These are phyloP conservation scores for Globisporangium camurandrum DNA, from an alignment of 352 stramenopile genomes.

Conservation along the genomic window DNA sequence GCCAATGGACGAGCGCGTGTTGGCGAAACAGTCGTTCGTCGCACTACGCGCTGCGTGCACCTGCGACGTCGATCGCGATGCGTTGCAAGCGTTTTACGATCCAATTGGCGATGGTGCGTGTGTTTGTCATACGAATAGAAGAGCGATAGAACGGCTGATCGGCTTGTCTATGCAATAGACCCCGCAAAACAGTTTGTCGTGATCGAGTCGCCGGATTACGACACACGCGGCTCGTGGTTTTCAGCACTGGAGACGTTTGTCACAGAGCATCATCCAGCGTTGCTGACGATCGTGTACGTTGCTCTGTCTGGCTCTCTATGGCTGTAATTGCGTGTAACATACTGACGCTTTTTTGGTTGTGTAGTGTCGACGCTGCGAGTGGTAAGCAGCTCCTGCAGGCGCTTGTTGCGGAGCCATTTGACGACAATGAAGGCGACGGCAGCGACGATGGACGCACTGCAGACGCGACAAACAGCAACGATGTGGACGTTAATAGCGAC, in stretches of 20 bases:
- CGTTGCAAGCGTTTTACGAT: constrained; percentile 10
- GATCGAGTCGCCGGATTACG: constrained; percentile 21
- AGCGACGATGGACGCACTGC: not conserved
- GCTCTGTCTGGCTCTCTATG: not conserved
- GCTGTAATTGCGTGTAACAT: not conserved
- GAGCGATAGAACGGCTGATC: too few relatives aligned
- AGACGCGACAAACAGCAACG: constrained; percentile 2
- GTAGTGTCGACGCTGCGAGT: not conserved
- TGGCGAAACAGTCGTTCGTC: constrained; percentile 7
- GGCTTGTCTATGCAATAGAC: too few relatives aligned
- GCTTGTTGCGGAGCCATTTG: not conserved
- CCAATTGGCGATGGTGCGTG: constrained; percentile 8
- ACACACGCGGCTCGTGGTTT: constrained; percentile 9
- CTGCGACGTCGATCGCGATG: constrained; percentile 3
- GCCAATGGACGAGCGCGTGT: constrained; percentile 5
- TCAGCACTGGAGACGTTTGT: constrained; percentile 15
- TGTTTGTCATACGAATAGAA: too few relatives aligned
- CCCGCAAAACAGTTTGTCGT: constrained; percentile 24
- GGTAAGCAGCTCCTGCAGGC: constrained; percentile 1
- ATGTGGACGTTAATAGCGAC: constrained; percentile 24
- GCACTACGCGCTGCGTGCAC: constrained; percentile 1
- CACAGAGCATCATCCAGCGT: not conserved
- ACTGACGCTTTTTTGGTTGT: not conserved
- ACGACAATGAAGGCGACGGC: not conserved
- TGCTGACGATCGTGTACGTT: constrained; percentile 5